Evolutionary conservation across 768 basidiomycete species (phyloP).

Genomic region (Boletus sp.): DNA sequence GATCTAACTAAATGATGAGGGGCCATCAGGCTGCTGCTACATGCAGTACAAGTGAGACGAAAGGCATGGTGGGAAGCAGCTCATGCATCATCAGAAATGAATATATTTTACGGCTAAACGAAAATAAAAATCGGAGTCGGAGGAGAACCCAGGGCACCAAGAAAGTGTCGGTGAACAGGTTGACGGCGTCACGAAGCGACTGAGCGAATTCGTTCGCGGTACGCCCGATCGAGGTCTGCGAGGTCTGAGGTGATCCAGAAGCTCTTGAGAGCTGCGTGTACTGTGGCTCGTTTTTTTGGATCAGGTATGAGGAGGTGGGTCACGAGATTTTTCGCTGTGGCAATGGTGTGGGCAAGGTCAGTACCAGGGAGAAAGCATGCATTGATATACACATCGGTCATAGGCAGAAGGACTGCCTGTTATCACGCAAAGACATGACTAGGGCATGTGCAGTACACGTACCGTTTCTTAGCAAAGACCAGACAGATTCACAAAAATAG

Average conservation of each 20-base stretch:
- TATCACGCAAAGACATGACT: not conserved
- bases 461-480: slow-evolving; percentile 62
- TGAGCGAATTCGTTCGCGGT: slow-evolving; percentile 49
- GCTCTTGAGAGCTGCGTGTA: slow-evolving; percentile 56
- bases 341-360: not conserved
- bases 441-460: slow-evolving; percentile 13
- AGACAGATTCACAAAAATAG: slow-evolving; percentile 52
- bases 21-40: not conserved
- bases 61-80: not conserved
- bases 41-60: slow-evolving; percentile 4
- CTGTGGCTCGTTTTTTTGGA: slow-evolving; percentile 56
- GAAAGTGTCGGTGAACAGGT: not conserved
- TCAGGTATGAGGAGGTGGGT: slow-evolving; percentile 58
- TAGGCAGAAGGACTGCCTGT: not conserved
- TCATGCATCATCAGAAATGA: not conserved
- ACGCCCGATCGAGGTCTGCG: slow-evolving; percentile 57
- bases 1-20: not conserved
- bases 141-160: not conserved
- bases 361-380: not conserved
- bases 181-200: slow-evolving; percentile 8
- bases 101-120: not conserved
- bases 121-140: not conserved
- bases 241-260: slow-evolving; percentile 66
- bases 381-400: not conserved
- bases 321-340: slow-evolving; percentile 53